These are phyloP conservation scores for Aureobasidium uvarum DNA, from an alignment of 2,329 filamentous ascomycete genomes.

Conservation along the genomic window DNA sequence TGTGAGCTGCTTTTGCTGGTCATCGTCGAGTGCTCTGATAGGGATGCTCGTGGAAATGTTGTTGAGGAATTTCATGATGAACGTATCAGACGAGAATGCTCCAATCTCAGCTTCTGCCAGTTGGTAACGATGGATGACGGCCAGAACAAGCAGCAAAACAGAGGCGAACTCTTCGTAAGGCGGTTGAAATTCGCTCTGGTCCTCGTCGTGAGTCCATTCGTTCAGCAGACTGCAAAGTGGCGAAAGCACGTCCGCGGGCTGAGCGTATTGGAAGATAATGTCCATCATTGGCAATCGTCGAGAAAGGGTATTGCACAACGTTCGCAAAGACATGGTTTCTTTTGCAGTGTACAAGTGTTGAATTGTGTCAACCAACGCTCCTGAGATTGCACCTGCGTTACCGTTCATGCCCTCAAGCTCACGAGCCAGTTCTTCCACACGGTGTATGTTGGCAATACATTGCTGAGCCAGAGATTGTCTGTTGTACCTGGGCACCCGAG, in stretches of 20 bases:
- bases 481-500: conserved; percentile 68
- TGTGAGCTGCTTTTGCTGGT: conserved; percentile 63
- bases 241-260: conserved; percentile 65
- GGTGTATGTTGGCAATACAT: conserved; percentile 72
- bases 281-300: conserved; percentile 70
- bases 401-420: conserved; percentile 89
- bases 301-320: conserved; percentile 69
- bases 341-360: conserved; percentile 67
- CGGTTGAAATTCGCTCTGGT: conserved; percentile 78
- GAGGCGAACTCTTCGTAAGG: conserved; percentile 84
- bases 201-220: conserved; percentile 77
- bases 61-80: conserved; percentile 65
- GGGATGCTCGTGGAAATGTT: conserved; percentile 58
- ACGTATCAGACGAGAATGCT: conserved; percentile 59
- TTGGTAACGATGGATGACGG: conserved; percentile 72
- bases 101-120: conserved; percentile 65
- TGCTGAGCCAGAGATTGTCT: conserved; percentile 77
- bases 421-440: conserved; percentile 70
- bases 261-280: conserved; percentile 72
- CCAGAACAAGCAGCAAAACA: conserved; percentile 69
- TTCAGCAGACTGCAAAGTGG: conserved; percentile 75
- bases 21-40: conserved; percentile 61
- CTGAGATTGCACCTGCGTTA: conserved; percentile 81
- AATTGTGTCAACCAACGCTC: conserved; percentile 62
- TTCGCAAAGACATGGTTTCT: conserved; percentile 77